Conservation (phyloP, 345 rosid species). For the Diplotaxis tenuifolia region DNA sequence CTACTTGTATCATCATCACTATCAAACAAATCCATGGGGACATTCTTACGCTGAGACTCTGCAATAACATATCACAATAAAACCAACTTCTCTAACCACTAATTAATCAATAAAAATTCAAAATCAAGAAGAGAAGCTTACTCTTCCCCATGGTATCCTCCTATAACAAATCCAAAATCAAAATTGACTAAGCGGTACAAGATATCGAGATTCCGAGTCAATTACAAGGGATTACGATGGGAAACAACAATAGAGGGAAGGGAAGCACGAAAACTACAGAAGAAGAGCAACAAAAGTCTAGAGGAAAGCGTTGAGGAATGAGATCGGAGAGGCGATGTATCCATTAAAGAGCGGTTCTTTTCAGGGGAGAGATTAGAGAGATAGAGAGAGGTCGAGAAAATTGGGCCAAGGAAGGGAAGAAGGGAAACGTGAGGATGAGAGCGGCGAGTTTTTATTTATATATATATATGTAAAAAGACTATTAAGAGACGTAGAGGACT, state of each 20-base stretch:
- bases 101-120: background rate
- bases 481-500: slow-evolving; percentile 4
- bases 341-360: slow-evolving; percentile 51
- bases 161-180: background rate
- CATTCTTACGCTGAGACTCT: slow-evolving; percentile 32
- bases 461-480: background rate
- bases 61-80: too few relatives aligned
- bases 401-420: slow-evolving; percentile 6
- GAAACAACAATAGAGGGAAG: slow-evolving; percentile 29
- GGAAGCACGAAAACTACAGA: slow-evolving; percentile 25
- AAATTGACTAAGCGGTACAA: background rate
- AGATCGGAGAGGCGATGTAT: slow-evolving; percentile 46
- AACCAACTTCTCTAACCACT: too few relatives aligned
- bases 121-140: slow-evolving; percentile 35
- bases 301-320: slow-evolving; percentile 16
- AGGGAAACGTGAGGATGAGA: slow-evolving; percentile 31
- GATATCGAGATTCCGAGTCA: background rate
- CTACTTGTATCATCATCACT: slow-evolving; percentile 83
- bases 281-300: slow-evolving; percentile 20
- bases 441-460: background rate
- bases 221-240: background rate
- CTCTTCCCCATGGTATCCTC: slow-evolving; percentile 64
- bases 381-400: slow-evolving; percentile 17
- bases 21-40: slow-evolving; percentile 47
- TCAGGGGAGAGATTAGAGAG: background rate